phyloP scores from a whole-genome alignment of 495 filamentous ascomycete species.

The Chaetomium cochliodes region DNA sequence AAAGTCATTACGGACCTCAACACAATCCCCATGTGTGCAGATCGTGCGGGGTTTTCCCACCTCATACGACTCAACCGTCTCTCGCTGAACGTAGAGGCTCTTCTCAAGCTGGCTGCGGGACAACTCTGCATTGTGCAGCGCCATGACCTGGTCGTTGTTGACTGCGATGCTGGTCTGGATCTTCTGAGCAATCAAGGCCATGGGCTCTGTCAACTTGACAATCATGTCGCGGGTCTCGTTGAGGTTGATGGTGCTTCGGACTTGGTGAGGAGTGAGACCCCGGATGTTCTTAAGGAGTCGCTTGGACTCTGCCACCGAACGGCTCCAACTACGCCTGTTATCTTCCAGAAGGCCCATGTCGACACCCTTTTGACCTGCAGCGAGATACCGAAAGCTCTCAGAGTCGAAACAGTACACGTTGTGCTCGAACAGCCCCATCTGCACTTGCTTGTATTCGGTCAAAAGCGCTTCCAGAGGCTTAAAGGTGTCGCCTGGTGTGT shows the following conservation, averaged over 20 bases:
- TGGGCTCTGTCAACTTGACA: conserved; percentile 37
- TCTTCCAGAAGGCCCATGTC: conserved; percentile 36
- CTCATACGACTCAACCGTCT: conserved; percentile 20
- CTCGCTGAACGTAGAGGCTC: conserved; percentile 25
- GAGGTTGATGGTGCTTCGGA: conserved; percentile 42
- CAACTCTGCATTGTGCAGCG: conserved; percentile 27
- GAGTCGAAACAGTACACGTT: conserved; percentile 49
- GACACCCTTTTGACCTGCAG: conserved; percentile 39
- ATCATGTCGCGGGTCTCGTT: conserved; percentile 43
- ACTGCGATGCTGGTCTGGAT: conserved; percentile 38
- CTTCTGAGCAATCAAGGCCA: conserved; percentile 38
- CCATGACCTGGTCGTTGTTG: conserved; percentile 29
- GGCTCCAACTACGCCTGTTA: conserved; percentile 40
- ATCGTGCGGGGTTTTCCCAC: conserved; percentile 17
- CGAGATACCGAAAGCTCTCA: conserved; percentile 48
- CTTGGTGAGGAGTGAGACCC: conserved; percentile 31
- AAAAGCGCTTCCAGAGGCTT: conserved; percentile 37
- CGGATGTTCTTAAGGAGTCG: conserved; percentile 37
- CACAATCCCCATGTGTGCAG: conserved; percentile 19
- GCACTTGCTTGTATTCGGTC: conserved; percentile 28
- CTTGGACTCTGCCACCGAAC: conserved; percentile 35
- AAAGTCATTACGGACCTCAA: conserved; percentile 20
- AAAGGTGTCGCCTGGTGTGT: conserved; percentile 44
- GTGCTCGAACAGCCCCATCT: conserved; percentile 24
- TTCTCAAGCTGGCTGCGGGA: conserved; percentile 28